A percentile compares a stretch with the other conserved stretches of the same genome.
Conservation (phyloP, 139 green algal species). For the Chlorella vulgaris region DNA sequence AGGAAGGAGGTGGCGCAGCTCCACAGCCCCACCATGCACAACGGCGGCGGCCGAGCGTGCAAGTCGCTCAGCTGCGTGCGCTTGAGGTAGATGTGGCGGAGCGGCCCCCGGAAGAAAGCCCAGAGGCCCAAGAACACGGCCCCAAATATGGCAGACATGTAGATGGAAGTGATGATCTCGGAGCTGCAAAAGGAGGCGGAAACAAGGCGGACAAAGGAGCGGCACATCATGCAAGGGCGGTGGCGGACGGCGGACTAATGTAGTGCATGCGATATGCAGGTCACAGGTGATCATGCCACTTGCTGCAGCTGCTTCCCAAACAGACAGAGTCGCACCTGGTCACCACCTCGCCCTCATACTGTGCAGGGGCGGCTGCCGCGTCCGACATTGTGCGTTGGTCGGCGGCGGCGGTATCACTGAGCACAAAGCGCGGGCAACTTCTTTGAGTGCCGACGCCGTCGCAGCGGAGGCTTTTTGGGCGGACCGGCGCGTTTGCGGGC, state of each 20-base stretch:
- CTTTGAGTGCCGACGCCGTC: too few species aligned
- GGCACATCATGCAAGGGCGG: neutral
- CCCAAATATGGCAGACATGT: neutral
- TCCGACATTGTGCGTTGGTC: too few species aligned
- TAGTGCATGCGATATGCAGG: too few species aligned
- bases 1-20: neutral
- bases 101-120: neutral
- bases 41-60: neutral
- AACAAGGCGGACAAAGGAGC: too few species aligned
- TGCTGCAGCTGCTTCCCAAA: too few species aligned
- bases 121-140: neutral
- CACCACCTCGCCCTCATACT: neutral
- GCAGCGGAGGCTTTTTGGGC: too few species aligned
- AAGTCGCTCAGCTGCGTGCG: neutral
- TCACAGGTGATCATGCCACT: too few species aligned
- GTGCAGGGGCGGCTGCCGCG: neutral
- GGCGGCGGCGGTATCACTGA: neutral
- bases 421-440: too few species aligned
- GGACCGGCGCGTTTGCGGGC: too few species aligned
- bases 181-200: neutral
- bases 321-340: neutral
- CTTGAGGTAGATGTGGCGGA: neutral
- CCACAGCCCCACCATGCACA: neutral
- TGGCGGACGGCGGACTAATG: too few species aligned
- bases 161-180: neutral